Conservation (phyloP, 164 flowering plant genomes). For the Magnolia changhungtana region DNA sequence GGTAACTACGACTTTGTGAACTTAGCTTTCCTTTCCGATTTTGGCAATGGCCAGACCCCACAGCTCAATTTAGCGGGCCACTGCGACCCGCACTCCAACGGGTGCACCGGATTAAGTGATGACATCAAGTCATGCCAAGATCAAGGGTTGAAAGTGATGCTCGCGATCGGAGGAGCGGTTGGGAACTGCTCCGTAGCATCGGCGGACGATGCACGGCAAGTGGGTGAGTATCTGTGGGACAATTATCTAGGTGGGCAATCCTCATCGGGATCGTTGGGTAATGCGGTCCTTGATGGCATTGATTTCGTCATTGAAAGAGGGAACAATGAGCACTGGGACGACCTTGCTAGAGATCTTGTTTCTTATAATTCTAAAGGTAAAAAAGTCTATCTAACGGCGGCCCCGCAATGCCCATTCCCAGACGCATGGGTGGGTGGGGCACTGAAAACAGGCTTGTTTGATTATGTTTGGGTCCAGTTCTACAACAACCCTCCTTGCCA, state of each 20-base stretch:
- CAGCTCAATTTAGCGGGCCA: conserved; percentile 11
- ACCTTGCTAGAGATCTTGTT: neutral
- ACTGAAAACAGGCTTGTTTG: neutral
- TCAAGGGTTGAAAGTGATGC: conserved; percentile 3
- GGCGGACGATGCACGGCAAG: conserved; percentile 4
- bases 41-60: conserved; percentile 9
- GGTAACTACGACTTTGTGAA: conserved; percentile 5
- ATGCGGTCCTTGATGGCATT: conserved; percentile 1
- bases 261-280: neutral
- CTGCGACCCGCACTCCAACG: conserved; percentile 4
- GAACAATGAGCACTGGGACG: neutral
- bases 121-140: conserved; percentile 8
- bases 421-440: conserved; percentile 5
- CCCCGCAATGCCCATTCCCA: conserved; percentile 12
- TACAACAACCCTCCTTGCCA: conserved; percentile 11
- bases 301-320: conserved; percentile 2
- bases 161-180: conserved; percentile 1
- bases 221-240: conserved; percentile 5
- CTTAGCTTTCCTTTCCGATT: conserved; percentile 6
- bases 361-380: neutral
- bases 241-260: conserved; percentile 9
- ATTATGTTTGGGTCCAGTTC: conserved; percentile 1
- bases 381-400: conserved; percentile 7
- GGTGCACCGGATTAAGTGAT: conserved; percentile 6
- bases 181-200: conserved; percentile 11